Evolutionary conservation across 305 asterid genomes (phyloP).

Genomic region (Solanum hybrid): DNA sequence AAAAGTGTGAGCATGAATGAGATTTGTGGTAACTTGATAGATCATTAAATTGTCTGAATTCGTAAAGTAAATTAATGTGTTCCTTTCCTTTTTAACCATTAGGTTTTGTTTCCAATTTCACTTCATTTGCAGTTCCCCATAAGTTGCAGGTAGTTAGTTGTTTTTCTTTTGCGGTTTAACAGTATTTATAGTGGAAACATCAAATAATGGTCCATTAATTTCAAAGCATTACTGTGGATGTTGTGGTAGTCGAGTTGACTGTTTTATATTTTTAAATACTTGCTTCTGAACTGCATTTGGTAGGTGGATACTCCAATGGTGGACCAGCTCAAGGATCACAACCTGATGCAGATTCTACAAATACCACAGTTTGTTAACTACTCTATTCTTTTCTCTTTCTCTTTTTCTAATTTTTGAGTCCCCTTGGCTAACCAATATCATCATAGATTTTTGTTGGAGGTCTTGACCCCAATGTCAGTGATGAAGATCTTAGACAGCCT

Average conservation of each 20-base stretch:
- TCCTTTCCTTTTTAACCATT: background rate
- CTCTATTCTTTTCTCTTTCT: conserved; percentile 8
- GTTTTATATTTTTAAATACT: background rate
- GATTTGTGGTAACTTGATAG: background rate
- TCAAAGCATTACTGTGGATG: background rate
- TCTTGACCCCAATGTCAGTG: conserved; percentile 74
- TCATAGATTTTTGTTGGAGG: conserved; percentile 95
- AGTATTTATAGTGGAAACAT: background rate
- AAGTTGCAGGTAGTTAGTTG: background rate
- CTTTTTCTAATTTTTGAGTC: background rate
- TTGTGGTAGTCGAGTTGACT: background rate
- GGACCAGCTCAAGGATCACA: conserved; percentile 57
- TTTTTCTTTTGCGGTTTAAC: background rate
- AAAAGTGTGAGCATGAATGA: background rate
- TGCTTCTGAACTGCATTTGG: conserved; percentile 7
- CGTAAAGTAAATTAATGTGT: background rate
- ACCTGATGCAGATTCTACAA: conserved; percentile 69
- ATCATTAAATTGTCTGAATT: background rate
- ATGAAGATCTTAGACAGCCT: conserved; percentile 87
- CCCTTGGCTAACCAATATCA: conserved; percentile 20
- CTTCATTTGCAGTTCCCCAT: background rate
- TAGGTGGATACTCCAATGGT: conserved; percentile 80
- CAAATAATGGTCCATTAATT: background rate
- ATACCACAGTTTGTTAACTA: conserved; percentile 71
- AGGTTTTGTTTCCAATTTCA: background rate